Conservation (phyloP, 176 grass and related monocot species). For the Pontederia crassipes region DNA sequence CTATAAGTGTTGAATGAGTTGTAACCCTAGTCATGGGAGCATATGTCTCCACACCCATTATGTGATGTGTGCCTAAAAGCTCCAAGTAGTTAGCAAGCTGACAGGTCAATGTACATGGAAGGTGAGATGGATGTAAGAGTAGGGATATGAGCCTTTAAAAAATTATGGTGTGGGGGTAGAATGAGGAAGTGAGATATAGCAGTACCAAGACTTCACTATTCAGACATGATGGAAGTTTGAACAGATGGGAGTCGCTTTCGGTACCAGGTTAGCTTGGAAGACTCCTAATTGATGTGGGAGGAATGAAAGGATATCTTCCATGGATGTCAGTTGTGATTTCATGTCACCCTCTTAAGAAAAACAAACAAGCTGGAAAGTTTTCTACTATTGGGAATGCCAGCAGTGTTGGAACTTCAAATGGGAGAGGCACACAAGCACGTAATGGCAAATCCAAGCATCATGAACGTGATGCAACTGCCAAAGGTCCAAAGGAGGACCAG, state of each 20-base stretch:
- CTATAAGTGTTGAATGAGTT: background rate
- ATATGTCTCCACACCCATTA: background rate
- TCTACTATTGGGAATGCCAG: conserved; percentile 28
- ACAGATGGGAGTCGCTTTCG: conserved; percentile 23
- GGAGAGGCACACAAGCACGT: background rate
- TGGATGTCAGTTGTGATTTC: conserved; percentile 16
- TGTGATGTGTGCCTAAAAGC: too few relatives aligned
- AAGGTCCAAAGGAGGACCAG: conserved; percentile 6
- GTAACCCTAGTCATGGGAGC: background rate
- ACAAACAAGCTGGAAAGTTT: conserved; percentile 20
- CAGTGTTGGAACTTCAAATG: conserved; percentile 18
- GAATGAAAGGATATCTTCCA: conserved; percentile 1
- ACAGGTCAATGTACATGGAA: too few relatives aligned
- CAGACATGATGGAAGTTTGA: conserved; percentile 18
- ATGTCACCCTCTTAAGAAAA: background rate
- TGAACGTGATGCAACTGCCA: conserved; percentile 19
- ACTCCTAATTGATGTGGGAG: background rate
- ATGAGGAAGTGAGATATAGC: too few relatives aligned
- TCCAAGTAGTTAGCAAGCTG: too few relatives aligned
- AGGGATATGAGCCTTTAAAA: too few relatives aligned
- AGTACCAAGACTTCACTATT: background rate
- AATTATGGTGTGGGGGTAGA: too few relatives aligned
- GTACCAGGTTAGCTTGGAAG: conserved; percentile 15
- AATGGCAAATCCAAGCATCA: conserved; percentile 7
- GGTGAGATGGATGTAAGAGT: too few relatives aligned